These are phyloP conservation scores for Pneumocystis canis DNA, from an alignment of 1,139 yeast species.

Conservation along the genomic window DNA sequence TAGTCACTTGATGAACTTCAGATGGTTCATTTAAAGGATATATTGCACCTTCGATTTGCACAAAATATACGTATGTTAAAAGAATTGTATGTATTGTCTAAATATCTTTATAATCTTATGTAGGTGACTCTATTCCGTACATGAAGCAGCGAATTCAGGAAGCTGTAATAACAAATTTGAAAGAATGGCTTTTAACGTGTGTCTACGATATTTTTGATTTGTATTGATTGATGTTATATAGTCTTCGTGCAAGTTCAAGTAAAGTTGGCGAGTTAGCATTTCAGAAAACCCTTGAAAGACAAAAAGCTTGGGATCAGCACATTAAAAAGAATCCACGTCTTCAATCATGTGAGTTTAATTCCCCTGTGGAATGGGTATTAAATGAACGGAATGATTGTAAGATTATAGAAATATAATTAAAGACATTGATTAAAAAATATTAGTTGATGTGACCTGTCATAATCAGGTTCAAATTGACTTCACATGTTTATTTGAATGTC, in stretches of 20 bases:
- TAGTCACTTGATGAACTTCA: constrained; percentile 54
- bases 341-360: constrained; percentile 54
- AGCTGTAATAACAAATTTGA: constrained; percentile 60
- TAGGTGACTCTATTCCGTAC: constrained; percentile 57
- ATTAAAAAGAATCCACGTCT: constrained; percentile 33
- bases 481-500: constrained; percentile 64
- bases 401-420: constrained; percentile 9
- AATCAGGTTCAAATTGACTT: constrained; percentile 39
- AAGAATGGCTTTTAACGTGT: constrained; percentile 43
- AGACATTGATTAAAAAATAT: constrained; percentile 16
- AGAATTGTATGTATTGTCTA: neutral
- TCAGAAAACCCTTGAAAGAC: constrained; percentile 40
- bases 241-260: constrained; percentile 42
- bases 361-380: constrained; percentile 67
- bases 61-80: constrained; percentile 20
- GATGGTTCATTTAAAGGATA: constrained; percentile 50
- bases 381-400: constrained; percentile 24
- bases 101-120: constrained; percentile 5
- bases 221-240: constrained; percentile 13
- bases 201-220: neutral
- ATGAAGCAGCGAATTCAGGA: constrained; percentile 61
- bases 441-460: constrained; percentile 34
- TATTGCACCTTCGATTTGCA: constrained; percentile 63
- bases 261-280: constrained; percentile 48
- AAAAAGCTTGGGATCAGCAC: constrained; percentile 41